Conservation (phyloP, 208 protist species). For the Leishmania gerbilli region DNA sequence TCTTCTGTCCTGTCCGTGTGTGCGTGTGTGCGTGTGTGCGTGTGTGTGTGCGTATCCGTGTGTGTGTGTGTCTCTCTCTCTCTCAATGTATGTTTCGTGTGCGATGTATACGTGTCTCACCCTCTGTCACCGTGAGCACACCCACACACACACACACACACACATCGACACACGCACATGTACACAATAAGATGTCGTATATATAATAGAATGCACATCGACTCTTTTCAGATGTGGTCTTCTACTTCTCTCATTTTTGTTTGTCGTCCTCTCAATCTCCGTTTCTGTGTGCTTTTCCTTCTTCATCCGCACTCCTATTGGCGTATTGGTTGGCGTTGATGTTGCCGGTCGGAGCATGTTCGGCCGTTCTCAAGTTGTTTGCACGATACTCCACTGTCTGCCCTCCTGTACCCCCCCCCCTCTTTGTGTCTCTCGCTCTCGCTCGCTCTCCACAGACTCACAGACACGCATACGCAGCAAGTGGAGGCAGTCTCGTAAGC, state of each 20-base stretch:
- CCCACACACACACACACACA: neutral
- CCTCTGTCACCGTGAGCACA: neutral
- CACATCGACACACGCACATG: neutral
- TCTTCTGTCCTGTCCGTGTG: neutral
- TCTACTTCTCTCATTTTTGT: too few species aligned
- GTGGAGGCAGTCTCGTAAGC: neutral
- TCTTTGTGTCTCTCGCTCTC: neutral
- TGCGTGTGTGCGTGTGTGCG: neutral
- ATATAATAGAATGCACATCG: too few species aligned
- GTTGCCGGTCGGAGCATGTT: neutral
- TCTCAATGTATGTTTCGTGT: too few species aligned
- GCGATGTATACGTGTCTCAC: neutral
- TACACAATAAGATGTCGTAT: too few species aligned
- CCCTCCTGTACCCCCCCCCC: neutral
- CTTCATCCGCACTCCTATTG: neutral
- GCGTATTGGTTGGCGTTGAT: neutral
- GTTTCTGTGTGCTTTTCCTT: neutral
- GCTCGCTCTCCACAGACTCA: constrained; percentile 1
- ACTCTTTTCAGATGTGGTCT: neutral
- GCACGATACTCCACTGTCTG: neutral
- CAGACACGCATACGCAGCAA: constrained; percentile 10
- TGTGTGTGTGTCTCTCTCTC: too few species aligned
- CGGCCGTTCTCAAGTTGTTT: neutral
- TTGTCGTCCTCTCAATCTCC: neutral
- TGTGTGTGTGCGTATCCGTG: neutral